Percentiles rank a stretch among this genome's conserved stretches.
Evolutionary conservation across 108 stramenopile species (phyloP).

Genomic region (Pseudonitzschia multiseries): DNA sequence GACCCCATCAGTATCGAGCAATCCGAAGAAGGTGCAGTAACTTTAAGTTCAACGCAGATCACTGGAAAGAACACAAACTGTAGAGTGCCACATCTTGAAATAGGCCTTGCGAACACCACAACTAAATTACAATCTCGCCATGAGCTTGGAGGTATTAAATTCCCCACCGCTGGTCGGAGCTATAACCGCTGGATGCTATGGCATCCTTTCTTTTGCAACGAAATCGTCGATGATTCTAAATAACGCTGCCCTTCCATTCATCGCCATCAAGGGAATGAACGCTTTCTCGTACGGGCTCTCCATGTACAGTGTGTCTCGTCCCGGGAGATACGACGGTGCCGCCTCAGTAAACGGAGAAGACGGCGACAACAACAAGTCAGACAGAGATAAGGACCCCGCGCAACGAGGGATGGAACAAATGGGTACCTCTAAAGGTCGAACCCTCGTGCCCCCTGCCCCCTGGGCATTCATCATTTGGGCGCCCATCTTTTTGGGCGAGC

Average conservation of each 20-base stretch:
- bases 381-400: not conserved
- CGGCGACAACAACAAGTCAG: not conserved
- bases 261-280: slow-evolving; percentile 16
- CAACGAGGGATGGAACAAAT: slow-evolving; percentile 6
- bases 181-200: slow-evolving; percentile 10
- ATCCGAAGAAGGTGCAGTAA: no score
- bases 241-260: slow-evolving; percentile 10
- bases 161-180: slow-evolving; percentile 17
- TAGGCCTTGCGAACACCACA: no score
- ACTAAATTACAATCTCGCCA: not conserved
- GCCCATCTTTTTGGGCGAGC: slow-evolving; percentile 74
- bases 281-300: slow-evolving; percentile 12
- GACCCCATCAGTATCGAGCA: no score
- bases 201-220: not conserved
- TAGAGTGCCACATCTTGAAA: not conserved
- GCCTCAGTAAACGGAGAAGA: not conserved
- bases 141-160: slow-evolving; percentile 19
- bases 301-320: slow-evolving; percentile 15
- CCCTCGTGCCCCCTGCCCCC: slow-evolving; percentile 63
- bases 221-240: slow-evolving; percentile 5
- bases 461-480: slow-evolving; percentile 85
- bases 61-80: no score
- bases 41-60: no score
- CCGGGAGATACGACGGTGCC: slow-evolving; percentile 19
- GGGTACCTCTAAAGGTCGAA: slow-evolving; percentile 26